Base-by-base conservation (phyloP, 2,329 filamentous ascomycete genomes). In the Didymella glomerata region DNA sequence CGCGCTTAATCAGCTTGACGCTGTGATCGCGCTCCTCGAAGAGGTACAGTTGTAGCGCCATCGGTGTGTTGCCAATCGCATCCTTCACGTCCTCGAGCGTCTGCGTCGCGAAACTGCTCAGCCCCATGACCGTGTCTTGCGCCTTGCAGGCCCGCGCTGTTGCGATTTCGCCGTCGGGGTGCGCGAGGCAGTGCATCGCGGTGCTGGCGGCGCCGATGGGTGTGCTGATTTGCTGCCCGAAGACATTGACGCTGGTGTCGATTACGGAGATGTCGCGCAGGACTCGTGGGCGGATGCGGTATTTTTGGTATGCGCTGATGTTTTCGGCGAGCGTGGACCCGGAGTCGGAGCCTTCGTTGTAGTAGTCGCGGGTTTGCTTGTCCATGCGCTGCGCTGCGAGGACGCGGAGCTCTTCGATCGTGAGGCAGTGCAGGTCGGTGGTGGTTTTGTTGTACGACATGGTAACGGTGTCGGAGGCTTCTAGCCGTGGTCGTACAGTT, bases 71-170 rank as follows among this genome's bases (percentile, higher is more conserved):
- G 0, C 61, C 65, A 1, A 88, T 72, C 1, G 75, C 75, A 61
- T 82, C 82, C 16, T 84, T 84, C 0, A 81, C 78, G 13, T 73
- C 72, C 46, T 79, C 76, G 18, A 82, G 72, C 11, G 77, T 73
- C 42, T 76, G 75, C 11, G 78, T 81, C 1, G 79, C 76, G 22
- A 78, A 72, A 4, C 74, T 79, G 2, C 75, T 74, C 57, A 77
- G 63, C 4, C 73, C 77, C 73, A 77, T 78, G 0, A 69, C 76
- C 6, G 79, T 60, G 0, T 73, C 72, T 42, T 76, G 72, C 13
- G 70, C 71, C 0, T 75, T 76, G 11, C 78, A 80, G 2, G 76
- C 79, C 32, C 71, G 66, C 13, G 78, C 78, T 10, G 81, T 73
- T 0, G 78, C 79, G 14, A 77, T 68, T 60, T 82, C 81, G 1